Conservation (phyloP, 192 early-diverging fungal genomes). For the Helicostylum pulchrum region DNA sequence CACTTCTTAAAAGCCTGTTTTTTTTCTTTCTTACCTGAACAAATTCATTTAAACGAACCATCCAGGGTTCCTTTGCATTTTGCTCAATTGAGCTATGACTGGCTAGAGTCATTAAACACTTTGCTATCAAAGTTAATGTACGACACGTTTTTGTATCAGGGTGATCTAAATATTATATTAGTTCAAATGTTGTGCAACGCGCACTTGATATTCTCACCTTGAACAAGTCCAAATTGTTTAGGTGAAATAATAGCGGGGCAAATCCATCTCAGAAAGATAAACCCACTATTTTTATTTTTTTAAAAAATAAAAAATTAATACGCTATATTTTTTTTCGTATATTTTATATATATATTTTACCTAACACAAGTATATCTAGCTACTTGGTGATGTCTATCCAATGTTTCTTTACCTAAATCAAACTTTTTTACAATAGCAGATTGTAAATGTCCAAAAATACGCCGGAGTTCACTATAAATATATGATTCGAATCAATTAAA, state of each 20-base stretch:
- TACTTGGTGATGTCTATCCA: conserved; percentile 14
- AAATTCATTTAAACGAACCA: conserved; percentile 63
- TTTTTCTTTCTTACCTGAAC: conserved; percentile 38
- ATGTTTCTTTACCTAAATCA: conserved; percentile 14
- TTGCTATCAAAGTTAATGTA: conserved; percentile 68
- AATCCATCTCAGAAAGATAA: conserved; percentile 67
- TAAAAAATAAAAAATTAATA: conserved; percentile 12
- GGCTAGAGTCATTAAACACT: conserved; percentile 67
- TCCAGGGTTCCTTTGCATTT: conserved; percentile 64
- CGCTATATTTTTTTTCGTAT: not conserved
- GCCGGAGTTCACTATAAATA: conserved; percentile 41
- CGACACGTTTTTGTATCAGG: conserved; percentile 54
- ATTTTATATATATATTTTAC: conserved; percentile 20
- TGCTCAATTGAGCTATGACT: conserved; percentile 56
- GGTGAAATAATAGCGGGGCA: conserved; percentile 74
- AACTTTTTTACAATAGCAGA: conserved; percentile 42
- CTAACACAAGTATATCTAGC: conserved; percentile 42
- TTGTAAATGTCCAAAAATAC: conserved; percentile 45
- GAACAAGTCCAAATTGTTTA: conserved; percentile 67
- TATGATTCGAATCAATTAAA: not conserved
- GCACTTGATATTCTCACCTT: conserved; percentile 22
- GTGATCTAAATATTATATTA: conserved; percentile 33
- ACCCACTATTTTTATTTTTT: conserved; percentile 47
- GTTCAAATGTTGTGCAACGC: not conserved
- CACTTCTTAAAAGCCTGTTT: not conserved